Conservation (phyloP, 2,329 filamentous ascomycete species). For the Amphichorda felina region DNA sequence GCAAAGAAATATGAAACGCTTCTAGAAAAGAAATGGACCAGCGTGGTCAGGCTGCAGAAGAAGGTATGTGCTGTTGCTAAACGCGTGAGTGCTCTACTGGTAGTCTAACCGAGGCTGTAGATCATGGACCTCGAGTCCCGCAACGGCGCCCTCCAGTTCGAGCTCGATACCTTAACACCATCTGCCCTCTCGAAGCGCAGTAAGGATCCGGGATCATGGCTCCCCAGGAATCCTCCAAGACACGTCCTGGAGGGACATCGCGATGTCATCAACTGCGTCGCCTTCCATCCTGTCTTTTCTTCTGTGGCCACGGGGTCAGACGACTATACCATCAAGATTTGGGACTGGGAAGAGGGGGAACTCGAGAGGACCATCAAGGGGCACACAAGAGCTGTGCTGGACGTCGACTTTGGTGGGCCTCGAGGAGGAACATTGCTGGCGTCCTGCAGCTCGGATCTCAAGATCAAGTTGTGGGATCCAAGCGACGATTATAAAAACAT, state of each 20-base stretch:
- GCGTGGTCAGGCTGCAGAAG: slow-evolving; percentile 86
- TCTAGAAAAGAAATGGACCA: slow-evolving; percentile 98
- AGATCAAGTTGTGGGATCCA: slow-evolving; percentile 92
- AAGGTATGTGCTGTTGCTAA: slow-evolving; percentile 46
- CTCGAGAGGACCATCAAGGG: slow-evolving; percentile 84
- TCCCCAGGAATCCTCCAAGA: slow-evolving; percentile 70
- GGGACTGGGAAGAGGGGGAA: slow-evolving; percentile 93
- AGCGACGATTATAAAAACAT: slow-evolving; percentile 92
- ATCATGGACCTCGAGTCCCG: slow-evolving; percentile 87
- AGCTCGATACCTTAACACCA: slow-evolving; percentile 74
- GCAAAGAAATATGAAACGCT: slow-evolving; percentile 90
- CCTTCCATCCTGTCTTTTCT: slow-evolving; percentile 87
- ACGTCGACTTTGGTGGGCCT: slow-evolving; percentile 84
- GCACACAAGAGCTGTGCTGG: slow-evolving; percentile 78
- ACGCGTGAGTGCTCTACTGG: neutral
- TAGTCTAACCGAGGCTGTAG: slow-evolving; percentile 27
- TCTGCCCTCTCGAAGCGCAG: slow-evolving; percentile 65
- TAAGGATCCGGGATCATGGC: slow-evolving; percentile 75
- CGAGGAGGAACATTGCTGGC: slow-evolving; percentile 55
- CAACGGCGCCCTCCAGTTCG: slow-evolving; percentile 61
- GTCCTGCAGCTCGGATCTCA: slow-evolving; percentile 71
- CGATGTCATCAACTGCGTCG: slow-evolving; percentile 71
- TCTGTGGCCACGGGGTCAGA: slow-evolving; percentile 84
- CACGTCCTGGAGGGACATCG: slow-evolving; percentile 79
- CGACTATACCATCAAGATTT: slow-evolving; percentile 90